phyloP scores from a whole-genome alignment of 1,284 basidiomycete genomes.

The Pterula multifida region DNA sequence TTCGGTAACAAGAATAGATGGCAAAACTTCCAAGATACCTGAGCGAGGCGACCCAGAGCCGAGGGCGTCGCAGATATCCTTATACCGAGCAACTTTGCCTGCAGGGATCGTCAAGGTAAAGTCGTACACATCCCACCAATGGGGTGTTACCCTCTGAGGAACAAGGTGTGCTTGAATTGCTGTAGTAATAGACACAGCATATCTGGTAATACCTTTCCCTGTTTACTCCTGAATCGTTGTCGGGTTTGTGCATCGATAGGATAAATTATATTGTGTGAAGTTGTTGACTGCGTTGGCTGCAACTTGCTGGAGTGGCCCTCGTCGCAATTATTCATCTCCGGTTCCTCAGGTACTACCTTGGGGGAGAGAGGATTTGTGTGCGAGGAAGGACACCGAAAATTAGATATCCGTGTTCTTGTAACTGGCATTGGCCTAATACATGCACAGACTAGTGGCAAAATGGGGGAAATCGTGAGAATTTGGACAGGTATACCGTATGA shows the following conservation, averaged over 20 bases:
- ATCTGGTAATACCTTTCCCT: conserved; percentile 15
- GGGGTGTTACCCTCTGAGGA: conserved; percentile 28
- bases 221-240: conserved; percentile 11
- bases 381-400: no score
- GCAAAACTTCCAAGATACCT: conserved; percentile 27
- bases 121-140: conserved; percentile 56
- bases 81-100: conserved; percentile 46
- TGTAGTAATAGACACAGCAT: background rate
- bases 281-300: no score
- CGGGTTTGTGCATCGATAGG: conserved; percentile 11
- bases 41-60: conserved; percentile 46
- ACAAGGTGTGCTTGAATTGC: background rate
- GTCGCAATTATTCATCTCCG: no score
- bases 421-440: no score
- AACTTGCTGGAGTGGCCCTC: no score
- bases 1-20: background rate
- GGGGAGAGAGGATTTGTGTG: no score
- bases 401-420: no score
- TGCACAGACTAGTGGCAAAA: no score
- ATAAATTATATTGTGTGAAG: conserved; percentile 8
- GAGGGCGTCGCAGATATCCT: conserved; percentile 33
- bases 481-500: no score
- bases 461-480: no score
- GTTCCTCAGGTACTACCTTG: no score
- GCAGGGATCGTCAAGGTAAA: conserved; percentile 32